These are phyloP conservation scores for Cordyceps tenuipes DNA, from an alignment of 2,329 filamentous ascomycete species.

Conservation along the genomic window DNA sequence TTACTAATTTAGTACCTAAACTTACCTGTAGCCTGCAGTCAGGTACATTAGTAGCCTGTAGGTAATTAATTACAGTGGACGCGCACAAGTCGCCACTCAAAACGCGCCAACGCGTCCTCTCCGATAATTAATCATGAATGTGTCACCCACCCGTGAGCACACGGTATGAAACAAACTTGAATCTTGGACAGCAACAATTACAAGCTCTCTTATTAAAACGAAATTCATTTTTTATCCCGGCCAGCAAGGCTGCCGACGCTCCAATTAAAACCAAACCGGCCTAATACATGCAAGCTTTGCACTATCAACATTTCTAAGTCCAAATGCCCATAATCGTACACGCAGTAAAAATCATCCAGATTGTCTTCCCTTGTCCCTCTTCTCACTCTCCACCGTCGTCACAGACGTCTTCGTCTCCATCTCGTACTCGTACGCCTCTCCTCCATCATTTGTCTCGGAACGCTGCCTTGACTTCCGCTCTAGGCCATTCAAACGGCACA, in stretches of 20 bases:
- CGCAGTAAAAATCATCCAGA: slow-evolving; percentile 4
- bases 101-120: slow-evolving; percentile 11
- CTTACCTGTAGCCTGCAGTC: too few relatives aligned
- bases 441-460: slow-evolving; percentile 29
- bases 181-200: neutral
- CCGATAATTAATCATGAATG: neutral
- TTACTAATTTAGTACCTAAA: neutral
- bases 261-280: neutral
- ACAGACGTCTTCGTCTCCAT: neutral
- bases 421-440: neutral
- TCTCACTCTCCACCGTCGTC: neutral
- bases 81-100: neutral
- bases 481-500: slow-evolving; percentile 58
- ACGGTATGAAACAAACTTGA: neutral
- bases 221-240: neutral
- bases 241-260: neutral
- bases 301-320: slow-evolving; percentile 1
- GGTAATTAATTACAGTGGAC: neutral
- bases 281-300: neutral
- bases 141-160: neutral
- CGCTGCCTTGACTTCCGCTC: slow-evolving; percentile 51
- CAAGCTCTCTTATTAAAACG: neutral
- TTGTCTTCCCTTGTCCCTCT: neutral
- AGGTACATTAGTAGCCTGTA: too few relatives aligned
- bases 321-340: slow-evolving; percentile 10